A percentile compares a stretch with the other conserved stretches of the same genome.
phyloP scores from a whole-genome alignment of 2,329 filamentous ascomycete species.

The Grosmannia clavigera region DNA sequence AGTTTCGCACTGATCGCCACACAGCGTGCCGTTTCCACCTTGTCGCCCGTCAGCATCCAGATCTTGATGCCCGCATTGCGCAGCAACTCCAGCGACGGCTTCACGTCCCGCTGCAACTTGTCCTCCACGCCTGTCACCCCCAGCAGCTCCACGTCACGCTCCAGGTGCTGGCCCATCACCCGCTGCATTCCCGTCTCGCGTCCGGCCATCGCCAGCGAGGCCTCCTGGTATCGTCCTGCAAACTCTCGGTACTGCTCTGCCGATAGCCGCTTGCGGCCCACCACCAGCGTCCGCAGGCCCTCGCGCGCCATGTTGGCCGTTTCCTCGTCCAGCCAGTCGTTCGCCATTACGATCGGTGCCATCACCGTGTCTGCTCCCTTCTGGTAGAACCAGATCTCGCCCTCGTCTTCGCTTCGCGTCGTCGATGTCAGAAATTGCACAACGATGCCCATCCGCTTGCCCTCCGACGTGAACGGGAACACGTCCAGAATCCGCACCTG shows the following conservation, averaged over 20 bases:
- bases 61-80: slow-evolving; percentile 98
- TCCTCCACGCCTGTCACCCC: slow-evolving; percentile 98
- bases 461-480: slow-evolving; percentile 95
- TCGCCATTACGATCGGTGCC: slow-evolving; percentile 86
- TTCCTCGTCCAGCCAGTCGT: slow-evolving; percentile 98
- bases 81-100: slow-evolving; percentile 84
- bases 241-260: slow-evolving; percentile 72
- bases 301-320: slow-evolving; percentile 99
- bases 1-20: slow-evolving; percentile 92
- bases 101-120: slow-evolving; percentile 90
- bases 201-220: slow-evolving; percentile 65
- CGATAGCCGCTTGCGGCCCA: slow-evolving; percentile 82
- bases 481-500: slow-evolving; percentile 82
- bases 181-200: slow-evolving; percentile 73
- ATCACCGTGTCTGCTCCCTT: slow-evolving; percentile 98
- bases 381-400: slow-evolving; percentile 96
- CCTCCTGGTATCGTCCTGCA: slow-evolving; percentile 59
- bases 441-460: slow-evolving; percentile 96
- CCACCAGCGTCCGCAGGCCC: slow-evolving; percentile 83
- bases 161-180: slow-evolving; percentile 69
- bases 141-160: slow-evolving; percentile 78
- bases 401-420: slow-evolving; percentile 41
- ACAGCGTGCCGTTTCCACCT: slow-evolving; percentile 93
- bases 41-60: slow-evolving; percentile 99
- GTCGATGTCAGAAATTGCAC: slow-evolving; percentile 55